These are phyloP conservation scores for Talaromyces sp. DNA, from an alignment of 2,329 filamentous ascomycete genomes.

Conservation along the genomic window DNA sequence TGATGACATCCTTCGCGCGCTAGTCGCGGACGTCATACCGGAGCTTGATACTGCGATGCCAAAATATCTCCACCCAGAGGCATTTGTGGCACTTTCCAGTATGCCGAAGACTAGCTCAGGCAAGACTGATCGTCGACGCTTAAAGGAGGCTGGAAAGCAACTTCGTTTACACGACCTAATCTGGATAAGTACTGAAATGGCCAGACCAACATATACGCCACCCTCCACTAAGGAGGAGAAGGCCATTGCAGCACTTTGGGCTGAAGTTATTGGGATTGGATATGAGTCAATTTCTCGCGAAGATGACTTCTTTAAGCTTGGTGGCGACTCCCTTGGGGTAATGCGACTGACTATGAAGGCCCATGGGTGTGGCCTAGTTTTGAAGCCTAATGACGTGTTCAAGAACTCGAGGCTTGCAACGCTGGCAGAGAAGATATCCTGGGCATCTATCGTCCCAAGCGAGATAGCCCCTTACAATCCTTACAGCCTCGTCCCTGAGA, in stretches of 20 bases:
- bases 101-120: background rate
- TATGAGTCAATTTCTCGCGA: conserved; percentile 15
- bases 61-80: conserved; percentile 2
- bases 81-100: background rate
- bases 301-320: conserved; percentile 19
- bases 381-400: background rate
- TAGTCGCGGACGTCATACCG: background rate
- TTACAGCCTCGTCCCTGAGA: background rate
- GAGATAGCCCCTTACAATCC: background rate
- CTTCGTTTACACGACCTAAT: background rate
- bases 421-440: background rate
- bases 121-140: conserved; percentile 5
- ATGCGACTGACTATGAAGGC: conserved; percentile 15
- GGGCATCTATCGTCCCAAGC: background rate
- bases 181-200: background rate
- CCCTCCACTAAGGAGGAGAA: conserved; percentile 8
- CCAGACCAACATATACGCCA: background rate
- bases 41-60: background rate
- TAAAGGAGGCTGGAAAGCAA: background rate
- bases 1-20: conserved; percentile 5
- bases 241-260: conserved; percentile 14
- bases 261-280: conserved; percentile 14
- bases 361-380: background rate
- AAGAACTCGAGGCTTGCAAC: background rate
- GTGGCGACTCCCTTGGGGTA: conserved; percentile 19